A percentile compares a stretch with the other conserved stretches of the same genome.
Evolutionary conservation across 2,329 filamentous ascomycete species (phyloP).

Genomic region (Penicillium sp.): DNA sequence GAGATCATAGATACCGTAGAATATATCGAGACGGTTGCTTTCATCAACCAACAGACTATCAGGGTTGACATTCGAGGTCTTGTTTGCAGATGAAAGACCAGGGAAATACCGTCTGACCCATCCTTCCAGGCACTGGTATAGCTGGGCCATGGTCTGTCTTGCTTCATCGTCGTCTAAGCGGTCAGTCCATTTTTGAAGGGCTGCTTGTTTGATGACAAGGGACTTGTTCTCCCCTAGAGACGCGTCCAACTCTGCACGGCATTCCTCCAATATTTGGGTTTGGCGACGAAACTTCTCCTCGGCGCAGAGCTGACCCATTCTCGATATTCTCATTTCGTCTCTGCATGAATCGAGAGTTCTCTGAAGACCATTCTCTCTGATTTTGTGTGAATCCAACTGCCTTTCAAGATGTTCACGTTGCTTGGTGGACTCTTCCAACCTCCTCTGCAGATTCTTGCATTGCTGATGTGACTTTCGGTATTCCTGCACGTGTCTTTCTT

Average conservation of each 20-base stretch:
- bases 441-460: background rate
- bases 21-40: background rate
- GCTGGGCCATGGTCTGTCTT: background rate
- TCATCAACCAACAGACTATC: background rate
- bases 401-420: background rate
- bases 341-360: background rate
- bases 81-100: background rate
- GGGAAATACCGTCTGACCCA: background rate
- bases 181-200: background rate
- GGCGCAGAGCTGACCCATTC: background rate
- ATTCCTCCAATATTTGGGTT: background rate
- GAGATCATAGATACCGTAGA: background rate
- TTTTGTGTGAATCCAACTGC: too few species aligned
- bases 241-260: background rate
- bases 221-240: background rate
- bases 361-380: background rate
- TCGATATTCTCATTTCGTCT: background rate
- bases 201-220: background rate
- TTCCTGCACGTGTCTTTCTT: too few species aligned
- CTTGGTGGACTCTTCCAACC: background rate
- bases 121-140: background rate
- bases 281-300: background rate
- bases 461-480: background rate
- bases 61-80: too few species aligned
- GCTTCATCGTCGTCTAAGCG: background rate